These are phyloP conservation scores for Arabidopsis arenosa DNA, from an alignment of 345 rosid genomes.

Conservation along the genomic window DNA sequence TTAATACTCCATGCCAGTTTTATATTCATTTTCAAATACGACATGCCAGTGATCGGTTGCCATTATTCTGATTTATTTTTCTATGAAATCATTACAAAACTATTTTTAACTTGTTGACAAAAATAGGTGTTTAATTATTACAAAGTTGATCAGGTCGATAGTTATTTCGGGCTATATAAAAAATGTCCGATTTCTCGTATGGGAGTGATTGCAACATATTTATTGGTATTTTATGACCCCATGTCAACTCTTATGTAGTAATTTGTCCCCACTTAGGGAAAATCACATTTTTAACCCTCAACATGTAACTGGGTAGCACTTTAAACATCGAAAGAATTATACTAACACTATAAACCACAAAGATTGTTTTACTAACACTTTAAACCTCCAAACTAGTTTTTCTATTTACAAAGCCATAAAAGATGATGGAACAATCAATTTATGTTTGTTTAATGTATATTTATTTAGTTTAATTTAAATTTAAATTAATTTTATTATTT, in stretches of 20 bases:
- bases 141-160: slow-evolving; percentile 17
- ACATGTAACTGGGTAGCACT: too few relatives aligned
- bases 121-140: slow-evolving; percentile 5
- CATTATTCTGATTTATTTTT: not conserved
- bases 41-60: not conserved
- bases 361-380: too few relatives aligned
- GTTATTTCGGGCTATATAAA: not conserved
- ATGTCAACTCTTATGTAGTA: slow-evolving; percentile 49
- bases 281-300: too few relatives aligned
- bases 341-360: too few relatives aligned
- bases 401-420: too few relatives aligned
- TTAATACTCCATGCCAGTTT: too few relatives aligned
- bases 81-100: slow-evolving; percentile 2
- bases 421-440: too few relatives aligned
- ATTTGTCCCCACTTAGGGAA: slow-evolving; percentile 54
- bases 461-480: too few relatives aligned
- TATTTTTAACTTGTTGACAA: slow-evolving; percentile 10
- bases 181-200: not conserved
- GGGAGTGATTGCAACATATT: slow-evolving; percentile 35
- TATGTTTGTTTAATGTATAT: too few relatives aligned
- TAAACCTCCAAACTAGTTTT: too few relatives aligned
- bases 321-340: too few relatives aligned
- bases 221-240: slow-evolving; percentile 47
- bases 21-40: not conserved
- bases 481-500: too few relatives aligned